Percentiles rank a stretch among this genome's conserved stretches.
phyloP scores from a whole-genome alignment of 2,329 filamentous ascomycete genomes.

The Alternaria sp. region DNA sequence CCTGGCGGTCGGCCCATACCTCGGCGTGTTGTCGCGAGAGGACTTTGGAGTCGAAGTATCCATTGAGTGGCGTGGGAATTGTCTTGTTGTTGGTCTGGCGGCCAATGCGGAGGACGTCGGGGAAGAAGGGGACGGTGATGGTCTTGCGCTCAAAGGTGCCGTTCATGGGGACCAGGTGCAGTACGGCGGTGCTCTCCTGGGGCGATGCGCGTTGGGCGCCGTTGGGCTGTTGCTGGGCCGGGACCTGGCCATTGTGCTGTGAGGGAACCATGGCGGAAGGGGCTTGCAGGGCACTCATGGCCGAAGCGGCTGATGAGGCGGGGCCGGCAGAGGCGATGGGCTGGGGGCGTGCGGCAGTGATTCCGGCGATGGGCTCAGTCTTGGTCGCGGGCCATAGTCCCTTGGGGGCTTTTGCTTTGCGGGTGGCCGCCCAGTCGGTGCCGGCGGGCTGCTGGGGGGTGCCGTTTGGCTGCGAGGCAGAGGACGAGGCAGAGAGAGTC shows the following conservation, averaged over 20 bases:
- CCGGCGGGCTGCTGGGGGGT: constrained; percentile 50
- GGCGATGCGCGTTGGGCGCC: constrained; percentile 56
- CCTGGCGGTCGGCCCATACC: constrained; percentile 83
- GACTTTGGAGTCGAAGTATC: constrained; percentile 98
- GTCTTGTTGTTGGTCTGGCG: constrained; percentile 98
- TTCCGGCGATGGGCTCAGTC: constrained; percentile 68
- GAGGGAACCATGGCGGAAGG: constrained; percentile 69
- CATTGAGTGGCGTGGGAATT: constrained; percentile 86
- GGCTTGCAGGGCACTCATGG: constrained; percentile 69
- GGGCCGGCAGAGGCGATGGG: constrained; percentile 65
- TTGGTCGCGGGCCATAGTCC: constrained; percentile 71
- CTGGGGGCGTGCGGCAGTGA: constrained; percentile 68
- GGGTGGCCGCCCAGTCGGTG: constrained; percentile 50
- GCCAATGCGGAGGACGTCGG: constrained; percentile 93
- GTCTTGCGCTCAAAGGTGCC: constrained; percentile 97
- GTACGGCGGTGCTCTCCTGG: constrained; percentile 73
- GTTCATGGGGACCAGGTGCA: constrained; percentile 89
- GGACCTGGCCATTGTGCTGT: constrained; percentile 71
- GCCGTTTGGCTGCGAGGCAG: constrained; percentile 68
- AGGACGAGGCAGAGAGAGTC: constrained; percentile 63
- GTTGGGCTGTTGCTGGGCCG: constrained; percentile 62
- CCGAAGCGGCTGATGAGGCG: constrained; percentile 65
- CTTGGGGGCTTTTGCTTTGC: constrained; percentile 58
- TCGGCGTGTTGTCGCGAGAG: constrained; percentile 95
- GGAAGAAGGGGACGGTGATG: constrained; percentile 88